Conservation (phyloP, 257 asterid species). For the Jacaranda mimosifolia region DNA sequence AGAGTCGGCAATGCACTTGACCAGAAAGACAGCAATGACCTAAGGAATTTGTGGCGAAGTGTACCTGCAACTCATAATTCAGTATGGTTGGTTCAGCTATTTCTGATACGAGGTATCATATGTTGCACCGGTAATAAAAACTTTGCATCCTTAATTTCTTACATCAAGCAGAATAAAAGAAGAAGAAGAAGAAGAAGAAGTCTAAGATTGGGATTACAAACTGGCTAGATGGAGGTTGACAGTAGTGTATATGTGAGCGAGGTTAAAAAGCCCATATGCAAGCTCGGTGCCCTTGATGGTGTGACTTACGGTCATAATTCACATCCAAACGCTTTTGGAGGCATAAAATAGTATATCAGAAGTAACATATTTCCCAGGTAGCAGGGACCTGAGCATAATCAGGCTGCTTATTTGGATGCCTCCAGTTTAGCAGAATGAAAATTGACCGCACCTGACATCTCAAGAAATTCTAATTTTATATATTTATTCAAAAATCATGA, state of each 20-base stretch:
- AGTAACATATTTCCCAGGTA: constrained; percentile 13
- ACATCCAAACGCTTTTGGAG: not conserved
- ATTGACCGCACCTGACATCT: not conserved
- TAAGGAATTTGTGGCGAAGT: constrained; percentile 76
- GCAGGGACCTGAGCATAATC: constrained; percentile 14
- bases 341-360: not conserved
- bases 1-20: constrained; percentile 85
- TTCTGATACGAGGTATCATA: not conserved
- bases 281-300: not conserved
- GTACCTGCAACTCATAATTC: constrained; percentile 56
- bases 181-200: too few relatives aligned
- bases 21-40: constrained; percentile 96
- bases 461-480: not conserved
- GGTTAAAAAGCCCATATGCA: not conserved
- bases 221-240: not conserved
- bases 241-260: not conserved
- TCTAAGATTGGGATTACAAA: not conserved
- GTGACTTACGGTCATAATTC: not conserved
- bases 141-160: not conserved
- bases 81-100: constrained; percentile 18
- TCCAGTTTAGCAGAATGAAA: too few relatives aligned
- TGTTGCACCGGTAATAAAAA: constrained; percentile 8
- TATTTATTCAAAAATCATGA: constrained; percentile 6
- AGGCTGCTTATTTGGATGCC: not conserved
- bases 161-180: not conserved